Conservation (phyloP, 1,139 yeast genomes). For the Pneumocystis murina region DNA sequence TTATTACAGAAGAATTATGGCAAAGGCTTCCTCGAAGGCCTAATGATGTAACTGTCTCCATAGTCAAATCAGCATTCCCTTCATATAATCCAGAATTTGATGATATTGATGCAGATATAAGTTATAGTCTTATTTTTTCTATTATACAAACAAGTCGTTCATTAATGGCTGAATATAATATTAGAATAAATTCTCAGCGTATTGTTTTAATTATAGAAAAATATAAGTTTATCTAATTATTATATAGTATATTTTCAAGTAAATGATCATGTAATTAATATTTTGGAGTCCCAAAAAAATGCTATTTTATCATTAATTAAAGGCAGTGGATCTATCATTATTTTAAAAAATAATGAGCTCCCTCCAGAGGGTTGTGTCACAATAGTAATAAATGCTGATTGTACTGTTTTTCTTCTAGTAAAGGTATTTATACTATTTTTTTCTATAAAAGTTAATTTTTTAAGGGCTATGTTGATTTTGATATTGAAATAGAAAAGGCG, state of each 20-base stretch:
- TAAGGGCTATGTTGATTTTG: slow-evolving; percentile 82
- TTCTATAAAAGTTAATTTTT: background rate
- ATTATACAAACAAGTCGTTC: slow-evolving; percentile 89
- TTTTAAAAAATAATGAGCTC: slow-evolving; percentile 26
- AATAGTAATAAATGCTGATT: slow-evolving; percentile 61
- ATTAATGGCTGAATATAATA: slow-evolving; percentile 73
- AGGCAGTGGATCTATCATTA: slow-evolving; percentile 33
- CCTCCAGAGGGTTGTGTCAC: slow-evolving; percentile 81
- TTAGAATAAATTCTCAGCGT: slow-evolving; percentile 55
- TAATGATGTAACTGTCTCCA: slow-evolving; percentile 52
- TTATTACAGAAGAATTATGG: slow-evolving; percentile 94
- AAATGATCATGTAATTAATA: slow-evolving; percentile 33
- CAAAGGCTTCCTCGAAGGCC: slow-evolving; percentile 89
- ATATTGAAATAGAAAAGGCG: slow-evolving; percentile 76
- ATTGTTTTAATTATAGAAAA: background rate
- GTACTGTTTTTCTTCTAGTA: slow-evolving; percentile 78
- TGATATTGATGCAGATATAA: slow-evolving; percentile 48
- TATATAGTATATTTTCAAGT: slow-evolving; percentile 57
- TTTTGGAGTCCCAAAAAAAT: slow-evolving; percentile 56
- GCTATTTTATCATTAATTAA: slow-evolving; percentile 82
- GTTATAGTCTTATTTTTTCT: slow-evolving; percentile 70
- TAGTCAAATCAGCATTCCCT: slow-evolving; percentile 71
- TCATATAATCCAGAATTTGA: slow-evolving; percentile 44
- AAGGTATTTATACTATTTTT: slow-evolving; percentile 18
- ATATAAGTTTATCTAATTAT: background rate